phyloP scores from a whole-genome alignment of 257 asterid species.

The Plectranthus barbatus region DNA sequence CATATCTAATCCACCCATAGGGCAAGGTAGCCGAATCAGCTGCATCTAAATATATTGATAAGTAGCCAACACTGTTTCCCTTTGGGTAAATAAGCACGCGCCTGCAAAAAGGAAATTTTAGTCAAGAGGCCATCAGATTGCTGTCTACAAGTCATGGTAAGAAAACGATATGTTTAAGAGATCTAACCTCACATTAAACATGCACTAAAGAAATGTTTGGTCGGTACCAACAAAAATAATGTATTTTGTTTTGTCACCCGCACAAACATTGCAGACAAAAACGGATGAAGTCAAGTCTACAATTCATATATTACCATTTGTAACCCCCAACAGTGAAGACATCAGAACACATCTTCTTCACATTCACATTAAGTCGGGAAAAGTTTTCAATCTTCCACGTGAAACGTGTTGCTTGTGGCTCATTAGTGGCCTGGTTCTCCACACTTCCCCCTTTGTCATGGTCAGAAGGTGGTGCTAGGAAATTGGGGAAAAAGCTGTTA shows the following conservation, averaged over 20 bases:
- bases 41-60: too few species aligned
- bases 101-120: conserved; percentile 29
- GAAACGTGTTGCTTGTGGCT: conserved; percentile 70
- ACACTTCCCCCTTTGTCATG: conserved; percentile 52
- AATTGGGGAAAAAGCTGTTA: conserved; percentile 3
- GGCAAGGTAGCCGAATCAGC: too few species aligned
- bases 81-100: conserved; percentile 48
- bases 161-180: too few species aligned
- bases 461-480: conserved; percentile 39
- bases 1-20: conserved; percentile 46
- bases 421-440: too few species aligned
- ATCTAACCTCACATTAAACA: not conserved
- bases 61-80: conserved; percentile 50
- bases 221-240: too few species aligned
- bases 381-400: conserved; percentile 80
- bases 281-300: too few species aligned
- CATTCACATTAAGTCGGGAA: conserved; percentile 50
- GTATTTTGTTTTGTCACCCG: too few species aligned
- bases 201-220: too few species aligned
- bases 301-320: too few species aligned
- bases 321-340: conserved; percentile 65
- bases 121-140: conserved; percentile 15
- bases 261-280: conserved; percentile 17
- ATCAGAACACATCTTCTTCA: conserved; percentile 77
- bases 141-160: too few species aligned